Evolutionary conservation across 495 filamentous ascomycete genomes (phyloP), one percentile per base, ranked within the genome.

Genomic region (Penicillium dipodomyicola): DNA sequence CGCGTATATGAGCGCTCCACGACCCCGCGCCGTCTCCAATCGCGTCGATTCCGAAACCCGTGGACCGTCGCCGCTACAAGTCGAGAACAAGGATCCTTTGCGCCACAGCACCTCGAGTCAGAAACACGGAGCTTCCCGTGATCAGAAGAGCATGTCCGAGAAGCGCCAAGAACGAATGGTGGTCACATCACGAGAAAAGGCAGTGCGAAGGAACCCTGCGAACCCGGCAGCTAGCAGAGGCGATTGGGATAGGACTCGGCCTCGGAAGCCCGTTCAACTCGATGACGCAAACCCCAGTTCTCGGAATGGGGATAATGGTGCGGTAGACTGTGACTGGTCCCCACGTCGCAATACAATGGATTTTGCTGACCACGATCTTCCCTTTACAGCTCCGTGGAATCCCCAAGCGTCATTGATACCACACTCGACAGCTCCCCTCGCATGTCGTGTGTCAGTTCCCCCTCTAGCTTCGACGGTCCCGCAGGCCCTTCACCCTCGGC

Each of bases 361-460:
- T 8, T 59, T 53, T 53, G 49, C 63, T 72, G 51, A 77, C 56
- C 52, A 25, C 47, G 5, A 33, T 49, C 15, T 50, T 12, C 41
- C 46, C 43, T 53, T 32, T 45, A 54, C 60, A 86, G 83, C 67
- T 44, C 73, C 84, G 67, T 98, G 94, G 94, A 85, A 84, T 57
- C 94, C 94, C 2, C 85, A 91, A 63, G 95, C 84, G 15, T 86
- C 82, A 2, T 75, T 98, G 17, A 80, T 92, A 42, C 83, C 92
- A 47, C 90, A 92, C 56, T 92, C 92, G 4, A 87, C 90, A 12
- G 94, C 94, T 29, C 95, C 95, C 11, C 73, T 98, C 48, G 93
- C 94, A 11, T 84, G 82, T 60, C 85, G 94, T 58, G 81, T 97
- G 60, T 96, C 93, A 0, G 82, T 90, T 51, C 88, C 94, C 33